Conservation (phyloP, 257 asterid genomes). For the Solanum ossicruentum region DNA sequence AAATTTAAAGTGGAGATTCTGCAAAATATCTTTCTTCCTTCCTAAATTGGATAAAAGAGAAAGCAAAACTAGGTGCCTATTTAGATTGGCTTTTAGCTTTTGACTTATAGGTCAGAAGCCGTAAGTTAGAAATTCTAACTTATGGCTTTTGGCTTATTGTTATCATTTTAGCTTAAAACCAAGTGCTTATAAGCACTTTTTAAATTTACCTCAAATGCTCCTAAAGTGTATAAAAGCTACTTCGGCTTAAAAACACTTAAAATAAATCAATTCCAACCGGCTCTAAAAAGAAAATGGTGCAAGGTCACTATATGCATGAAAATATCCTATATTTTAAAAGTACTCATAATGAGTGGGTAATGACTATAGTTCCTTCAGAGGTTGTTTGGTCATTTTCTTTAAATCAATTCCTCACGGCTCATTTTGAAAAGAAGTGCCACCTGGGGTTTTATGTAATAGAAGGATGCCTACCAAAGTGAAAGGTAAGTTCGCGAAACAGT, state of each 20-base stretch:
- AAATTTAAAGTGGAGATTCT: not conserved
- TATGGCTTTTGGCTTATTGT: no score
- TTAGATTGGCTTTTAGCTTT: no score
- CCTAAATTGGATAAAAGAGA: not conserved
- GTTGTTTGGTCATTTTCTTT: not conserved
- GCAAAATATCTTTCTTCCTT: not conserved
- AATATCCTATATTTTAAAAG: not conserved
- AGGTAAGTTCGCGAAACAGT: not conserved
- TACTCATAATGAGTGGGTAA: not conserved
- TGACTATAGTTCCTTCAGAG: not conserved
- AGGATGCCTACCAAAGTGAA: not conserved
- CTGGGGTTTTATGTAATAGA: not conserved
- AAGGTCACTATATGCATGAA: not conserved
- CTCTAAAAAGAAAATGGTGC: not conserved
- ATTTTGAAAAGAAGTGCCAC: not conserved
- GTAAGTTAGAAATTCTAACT: no score
- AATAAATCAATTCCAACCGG: no score
- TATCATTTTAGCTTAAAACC: no score
- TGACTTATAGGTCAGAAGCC: no score
- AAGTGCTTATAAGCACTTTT: no score
- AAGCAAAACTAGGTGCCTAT: not conserved
- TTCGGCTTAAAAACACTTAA: no score
- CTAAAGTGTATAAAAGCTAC: no score
- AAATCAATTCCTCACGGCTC: not conserved
- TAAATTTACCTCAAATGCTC: no score